A percentile compares a stretch with the other conserved stretches of the same genome.
These are phyloP conservation scores for Juncus effusus DNA, from an alignment of 176 grass and related monocot species.

Conservation along the genomic window DNA sequence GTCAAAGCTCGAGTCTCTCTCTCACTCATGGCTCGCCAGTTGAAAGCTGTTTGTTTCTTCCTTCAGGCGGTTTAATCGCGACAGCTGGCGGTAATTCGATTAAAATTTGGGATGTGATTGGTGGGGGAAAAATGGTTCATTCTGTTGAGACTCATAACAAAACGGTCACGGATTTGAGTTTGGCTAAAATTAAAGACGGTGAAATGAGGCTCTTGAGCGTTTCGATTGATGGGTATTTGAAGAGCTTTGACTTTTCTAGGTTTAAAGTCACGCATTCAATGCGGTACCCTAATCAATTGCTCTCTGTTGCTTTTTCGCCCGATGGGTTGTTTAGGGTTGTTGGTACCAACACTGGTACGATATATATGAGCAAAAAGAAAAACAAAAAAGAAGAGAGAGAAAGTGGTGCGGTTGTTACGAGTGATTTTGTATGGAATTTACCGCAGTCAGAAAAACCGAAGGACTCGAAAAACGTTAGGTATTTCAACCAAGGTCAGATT, in stretches of 20 bases:
- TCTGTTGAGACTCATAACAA: conserved; percentile 87
- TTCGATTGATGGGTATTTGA: conserved; percentile 93
- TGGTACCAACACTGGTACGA: conserved; percentile 64
- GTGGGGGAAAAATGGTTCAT: conserved; percentile 59
- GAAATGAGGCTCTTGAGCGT: conserved; percentile 69
- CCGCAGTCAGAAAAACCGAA: conserved; percentile 37
- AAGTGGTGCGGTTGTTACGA: conserved; percentile 13
- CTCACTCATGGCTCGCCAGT: conserved; percentile 63
- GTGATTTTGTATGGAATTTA: conserved; percentile 40
- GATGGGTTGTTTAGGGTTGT: conserved; percentile 53
- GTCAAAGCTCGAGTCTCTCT: conserved; percentile 29
- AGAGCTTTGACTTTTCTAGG: conserved; percentile 70
- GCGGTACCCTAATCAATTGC: conserved; percentile 55
- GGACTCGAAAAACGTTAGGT: conserved; percentile 40
- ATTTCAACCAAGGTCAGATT: conserved; percentile 66
- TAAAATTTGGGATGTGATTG: conserved; percentile 92
- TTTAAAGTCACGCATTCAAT: conserved; percentile 76
- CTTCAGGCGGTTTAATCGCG: conserved; percentile 72
- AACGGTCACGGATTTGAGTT: conserved; percentile 53
- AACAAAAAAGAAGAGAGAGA: conserved; percentile 35
- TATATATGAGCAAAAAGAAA: conserved; percentile 66
- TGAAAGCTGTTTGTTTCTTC: conserved; percentile 84
- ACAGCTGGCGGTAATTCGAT: conserved; percentile 72
- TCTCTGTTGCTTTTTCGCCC: conserved; percentile 76
- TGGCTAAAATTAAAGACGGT: conserved; percentile 44